Percentiles rank a stretch among this genome's conserved stretches.
Evolutionary conservation across 306 rosid genomes (phyloP).

Genomic region (Vachellia collinsii): DNA sequence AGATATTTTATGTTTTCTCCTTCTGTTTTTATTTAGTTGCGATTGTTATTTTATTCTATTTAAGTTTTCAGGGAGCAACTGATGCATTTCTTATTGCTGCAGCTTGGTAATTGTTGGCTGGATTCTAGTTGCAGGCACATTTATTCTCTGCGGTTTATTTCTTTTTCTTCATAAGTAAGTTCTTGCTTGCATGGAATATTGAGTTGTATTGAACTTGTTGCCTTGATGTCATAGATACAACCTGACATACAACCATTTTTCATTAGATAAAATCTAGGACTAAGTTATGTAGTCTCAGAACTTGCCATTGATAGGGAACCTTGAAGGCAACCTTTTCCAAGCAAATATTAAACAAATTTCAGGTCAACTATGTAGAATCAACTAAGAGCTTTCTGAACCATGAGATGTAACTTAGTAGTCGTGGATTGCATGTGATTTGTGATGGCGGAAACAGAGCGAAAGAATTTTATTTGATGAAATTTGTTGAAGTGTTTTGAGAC

Average conservation of each 20-base stretch:
- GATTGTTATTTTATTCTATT: background rate
- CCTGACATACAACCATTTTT: background rate
- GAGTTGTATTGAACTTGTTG: background rate
- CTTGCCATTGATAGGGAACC: background rate
- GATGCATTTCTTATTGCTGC: slow-evolving; percentile 34
- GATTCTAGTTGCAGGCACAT: slow-evolving; percentile 64
- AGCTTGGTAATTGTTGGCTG: slow-evolving; percentile 65
- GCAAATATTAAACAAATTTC: background rate
- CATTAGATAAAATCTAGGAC: background rate
- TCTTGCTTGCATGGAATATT: slow-evolving; percentile 10
- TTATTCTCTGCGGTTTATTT: slow-evolving; percentile 62
- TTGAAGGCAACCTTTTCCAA: background rate
- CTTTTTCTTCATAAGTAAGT: slow-evolving; percentile 72
- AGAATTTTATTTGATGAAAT: background rate
- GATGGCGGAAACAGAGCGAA: background rate
- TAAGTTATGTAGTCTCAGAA: background rate
- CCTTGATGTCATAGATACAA: slow-evolving; percentile 4
- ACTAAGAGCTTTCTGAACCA: background rate
- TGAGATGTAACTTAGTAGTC: background rate
- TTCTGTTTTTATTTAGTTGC: background rate
- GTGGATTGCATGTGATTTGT: background rate
- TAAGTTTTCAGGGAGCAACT: slow-evolving; percentile 19
- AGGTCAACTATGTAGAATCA: background rate
- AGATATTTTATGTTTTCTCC: background rate
- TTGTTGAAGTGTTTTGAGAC: background rate